Conservation (phyloP, 202 grass and related monocot genomes). For the Hordeum pubiflorum region DNA sequence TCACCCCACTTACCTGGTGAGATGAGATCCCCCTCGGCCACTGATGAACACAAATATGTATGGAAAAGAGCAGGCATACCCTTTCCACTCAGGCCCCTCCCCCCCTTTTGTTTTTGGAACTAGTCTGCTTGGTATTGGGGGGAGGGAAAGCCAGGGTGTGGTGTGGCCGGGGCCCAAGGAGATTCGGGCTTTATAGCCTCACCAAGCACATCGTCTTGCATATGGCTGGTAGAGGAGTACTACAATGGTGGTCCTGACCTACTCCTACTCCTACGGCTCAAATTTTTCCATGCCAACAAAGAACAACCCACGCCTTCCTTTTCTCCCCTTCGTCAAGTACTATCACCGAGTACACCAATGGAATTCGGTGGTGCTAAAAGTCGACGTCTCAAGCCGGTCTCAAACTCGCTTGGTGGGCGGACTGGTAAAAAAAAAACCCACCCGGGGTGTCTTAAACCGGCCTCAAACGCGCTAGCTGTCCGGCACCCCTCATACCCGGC, state of each 20-base stretch:
- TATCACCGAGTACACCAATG: not conserved
- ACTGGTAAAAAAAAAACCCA: no score
- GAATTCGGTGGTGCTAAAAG: not conserved
- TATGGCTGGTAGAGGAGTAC: conserved; percentile 27
- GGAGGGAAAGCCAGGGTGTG: conserved; percentile 36
- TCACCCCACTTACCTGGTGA: conserved; percentile 34
- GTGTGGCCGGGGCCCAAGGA: conserved; percentile 58
- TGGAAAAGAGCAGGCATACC: conserved; percentile 48
- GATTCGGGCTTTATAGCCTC: conserved; percentile 43
- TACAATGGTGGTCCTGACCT: conserved; percentile 43
- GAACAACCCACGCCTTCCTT: conserved; percentile 23
- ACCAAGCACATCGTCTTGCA: conserved; percentile 31
- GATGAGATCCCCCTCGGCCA: conserved; percentile 31
- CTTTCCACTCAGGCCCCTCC: conserved; percentile 29
- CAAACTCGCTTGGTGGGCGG: no score
- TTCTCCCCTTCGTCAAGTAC: not conserved
- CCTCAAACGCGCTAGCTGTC: no score
- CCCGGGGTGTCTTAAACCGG: no score
- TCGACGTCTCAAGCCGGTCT: no score
- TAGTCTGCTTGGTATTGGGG: conserved; percentile 47
- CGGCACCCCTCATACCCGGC: no score
- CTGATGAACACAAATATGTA: conserved; percentile 43
- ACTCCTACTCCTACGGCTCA: conserved; percentile 2
- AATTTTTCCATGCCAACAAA: conserved; percentile 29
- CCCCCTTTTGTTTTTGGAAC: conserved; percentile 47